Evolutionary conservation across 257 asterid species (phyloP), one percentile per base, ranked within the genome.

Genomic region (Nicotiana tabacum): DNA sequence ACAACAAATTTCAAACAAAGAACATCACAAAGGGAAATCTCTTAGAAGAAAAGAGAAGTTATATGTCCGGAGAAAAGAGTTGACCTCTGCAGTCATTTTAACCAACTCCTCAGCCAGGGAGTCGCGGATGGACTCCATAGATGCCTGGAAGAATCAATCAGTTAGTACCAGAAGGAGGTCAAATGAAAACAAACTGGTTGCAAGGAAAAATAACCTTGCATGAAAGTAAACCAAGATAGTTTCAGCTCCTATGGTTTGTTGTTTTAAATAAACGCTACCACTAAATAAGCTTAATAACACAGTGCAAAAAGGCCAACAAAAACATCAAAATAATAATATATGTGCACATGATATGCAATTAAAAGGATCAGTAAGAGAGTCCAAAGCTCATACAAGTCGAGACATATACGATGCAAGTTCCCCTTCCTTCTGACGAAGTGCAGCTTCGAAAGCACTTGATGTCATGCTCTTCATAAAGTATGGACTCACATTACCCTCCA

Each of bases 101-200:
- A 96, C 99, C 85, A 96, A 89, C 91, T 96, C 99, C 93, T 96
- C 99, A 9, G 98, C 96, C 83, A 96, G 97, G 77, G 99, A 96
- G 90, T 96, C 96, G 10, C 99, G 99, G 80, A 96, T 92, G 78
- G 99, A 90, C 88, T 94, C 99, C 97, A 96, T 57, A 85, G 99
- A 96, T 53, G 98, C 97, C 99, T 96, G 86, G 66, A 53, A 51
- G 64, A 76, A 76, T 76, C 64, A 8, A 51, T 29, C 30, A 15
- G 46, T 76, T 29, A 76, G 29, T 51, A 48, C 8, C 17, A 76
- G 64, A 58, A 27, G 58, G 58, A 53, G 27, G 80, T 35, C 64
- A 76, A 18, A 70, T 9, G 66, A 43, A 80, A 51, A 58, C 13
- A 10, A 18, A 57, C 62, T 80, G 39, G 56, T 77, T 77, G 66